Percentiles rank a stretch among this genome's conserved stretches.
These are phyloP conservation scores for Salix purpurea DNA, from an alignment of 345 rosid genomes.

Conservation along the genomic window DNA sequence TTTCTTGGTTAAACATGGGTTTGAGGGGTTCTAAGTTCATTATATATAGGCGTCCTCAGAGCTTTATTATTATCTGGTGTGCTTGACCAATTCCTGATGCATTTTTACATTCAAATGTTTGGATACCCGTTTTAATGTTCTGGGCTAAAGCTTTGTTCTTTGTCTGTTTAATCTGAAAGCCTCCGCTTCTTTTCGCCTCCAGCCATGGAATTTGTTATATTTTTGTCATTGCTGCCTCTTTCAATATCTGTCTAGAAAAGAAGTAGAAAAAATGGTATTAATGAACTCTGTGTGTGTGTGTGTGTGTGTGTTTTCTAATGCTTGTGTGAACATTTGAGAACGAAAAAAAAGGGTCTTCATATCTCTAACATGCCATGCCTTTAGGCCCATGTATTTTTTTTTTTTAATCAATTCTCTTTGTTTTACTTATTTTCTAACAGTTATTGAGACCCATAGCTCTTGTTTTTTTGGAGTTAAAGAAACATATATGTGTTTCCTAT, in stretches of 20 bases:
- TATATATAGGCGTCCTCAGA: not conserved
- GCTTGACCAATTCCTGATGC: not conserved
- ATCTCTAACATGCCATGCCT: not conserved
- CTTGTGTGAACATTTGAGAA: not conserved
- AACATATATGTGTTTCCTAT: not conserved
- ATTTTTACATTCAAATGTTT: not conserved
- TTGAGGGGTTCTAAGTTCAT: not conserved
- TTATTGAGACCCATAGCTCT: constrained; percentile 13
- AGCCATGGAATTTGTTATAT: not conserved
- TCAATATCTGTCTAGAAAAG: not conserved
- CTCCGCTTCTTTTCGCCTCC: not conserved
- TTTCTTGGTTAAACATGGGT: not conserved
- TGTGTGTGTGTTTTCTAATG: not conserved
- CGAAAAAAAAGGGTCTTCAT: not conserved
- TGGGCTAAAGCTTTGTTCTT: not conserved
- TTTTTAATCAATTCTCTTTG: not conserved
- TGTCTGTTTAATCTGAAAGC: not conserved
- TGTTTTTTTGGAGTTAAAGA: not conserved
- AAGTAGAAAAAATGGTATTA: not conserved
- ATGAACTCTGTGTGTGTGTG: not conserved
- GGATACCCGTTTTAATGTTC: not conserved
- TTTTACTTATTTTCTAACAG: constrained; percentile 8
- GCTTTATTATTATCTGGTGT: not conserved
- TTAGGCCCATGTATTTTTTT: not conserved
- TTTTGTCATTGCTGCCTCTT: not conserved